phyloP scores from a whole-genome alignment of 2,329 filamentous ascomycete genomes.

The Lecanosticta acicola region DNA sequence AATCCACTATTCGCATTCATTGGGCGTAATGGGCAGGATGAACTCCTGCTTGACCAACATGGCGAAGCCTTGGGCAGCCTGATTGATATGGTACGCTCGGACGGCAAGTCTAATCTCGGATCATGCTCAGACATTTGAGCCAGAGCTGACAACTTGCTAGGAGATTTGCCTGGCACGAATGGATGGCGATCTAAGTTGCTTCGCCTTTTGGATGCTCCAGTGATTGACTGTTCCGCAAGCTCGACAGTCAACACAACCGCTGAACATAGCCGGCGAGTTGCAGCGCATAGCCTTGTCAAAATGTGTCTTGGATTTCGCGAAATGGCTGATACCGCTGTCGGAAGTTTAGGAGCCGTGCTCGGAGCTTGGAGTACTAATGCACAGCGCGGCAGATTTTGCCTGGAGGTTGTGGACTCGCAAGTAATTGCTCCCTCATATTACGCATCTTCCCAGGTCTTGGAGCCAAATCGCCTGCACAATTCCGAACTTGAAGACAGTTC shows the following conservation, averaged over 20 bases:
- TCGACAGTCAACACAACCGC: neutral
- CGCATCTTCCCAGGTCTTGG: neutral
- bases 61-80: neutral
- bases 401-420: conserved; percentile 10
- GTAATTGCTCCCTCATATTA: neutral
- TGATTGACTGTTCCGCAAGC: neutral
- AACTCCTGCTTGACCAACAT: neutral
- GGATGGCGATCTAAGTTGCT: conserved; percentile 8
- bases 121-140: neutral
- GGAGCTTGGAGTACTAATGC: neutral
- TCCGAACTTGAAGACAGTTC: conserved; percentile 6
- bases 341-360: neutral
- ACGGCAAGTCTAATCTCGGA: neutral
- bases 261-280: conserved; percentile 1
- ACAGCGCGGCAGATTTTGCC: conserved; percentile 8
- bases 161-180: conserved; percentile 5
- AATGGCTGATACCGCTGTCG: neutral
- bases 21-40: neutral
- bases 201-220: conserved; percentile 8
- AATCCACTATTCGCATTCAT: conserved; percentile 13
- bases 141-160: neutral
- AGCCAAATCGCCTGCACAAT: conserved; percentile 6
- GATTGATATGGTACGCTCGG: neutral
- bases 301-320: neutral
- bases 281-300: neutral